Conservation (phyloP, 768 basidiomycete species). For the Tulasnella sp. region DNA sequence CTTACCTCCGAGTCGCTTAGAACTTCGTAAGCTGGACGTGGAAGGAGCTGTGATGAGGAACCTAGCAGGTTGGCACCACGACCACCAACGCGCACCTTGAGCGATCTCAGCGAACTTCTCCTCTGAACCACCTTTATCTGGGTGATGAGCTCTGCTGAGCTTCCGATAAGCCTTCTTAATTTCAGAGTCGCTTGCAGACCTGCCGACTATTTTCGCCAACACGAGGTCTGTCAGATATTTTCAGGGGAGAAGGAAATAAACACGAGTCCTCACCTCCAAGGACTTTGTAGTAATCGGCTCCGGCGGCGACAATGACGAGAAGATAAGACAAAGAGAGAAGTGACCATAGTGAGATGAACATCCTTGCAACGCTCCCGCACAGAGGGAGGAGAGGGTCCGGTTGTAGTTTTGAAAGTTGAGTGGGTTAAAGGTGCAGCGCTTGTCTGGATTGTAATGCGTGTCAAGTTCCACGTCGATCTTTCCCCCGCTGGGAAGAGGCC, state of each 20-base stretch:
- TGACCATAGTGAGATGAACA: constrained; percentile 10
- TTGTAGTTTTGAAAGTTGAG: constrained; percentile 4
- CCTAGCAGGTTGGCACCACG: neutral
- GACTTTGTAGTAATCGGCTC: constrained; percentile 75
- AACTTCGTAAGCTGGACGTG: constrained; percentile 75
- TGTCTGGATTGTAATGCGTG: constrained; percentile 18
- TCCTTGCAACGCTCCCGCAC: constrained; percentile 8
- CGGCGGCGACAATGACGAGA: constrained; percentile 41
- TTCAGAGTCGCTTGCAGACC: constrained; percentile 79
- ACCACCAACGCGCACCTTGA: constrained; percentile 54
- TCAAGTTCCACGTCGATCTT: constrained; percentile 20
- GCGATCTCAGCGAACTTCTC: constrained; percentile 88
- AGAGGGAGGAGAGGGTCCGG: neutral
- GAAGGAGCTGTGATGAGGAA: neutral
- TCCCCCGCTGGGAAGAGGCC: constrained; percentile 2
- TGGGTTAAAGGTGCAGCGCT: constrained; percentile 12
- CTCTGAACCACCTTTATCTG: constrained; percentile 86
- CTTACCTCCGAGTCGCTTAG: constrained; percentile 78
- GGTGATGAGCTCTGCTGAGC: constrained; percentile 83
- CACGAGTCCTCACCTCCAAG: constrained; percentile 60
- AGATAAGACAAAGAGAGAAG: constrained; percentile 6
- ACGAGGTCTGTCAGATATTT: neutral
- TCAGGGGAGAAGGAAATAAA: neutral
- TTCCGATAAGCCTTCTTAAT: constrained; percentile 90
- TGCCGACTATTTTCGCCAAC: constrained; percentile 48